Conservation (phyloP, 1,139 yeast species). For the Sporopachydermia cereana region DNA sequence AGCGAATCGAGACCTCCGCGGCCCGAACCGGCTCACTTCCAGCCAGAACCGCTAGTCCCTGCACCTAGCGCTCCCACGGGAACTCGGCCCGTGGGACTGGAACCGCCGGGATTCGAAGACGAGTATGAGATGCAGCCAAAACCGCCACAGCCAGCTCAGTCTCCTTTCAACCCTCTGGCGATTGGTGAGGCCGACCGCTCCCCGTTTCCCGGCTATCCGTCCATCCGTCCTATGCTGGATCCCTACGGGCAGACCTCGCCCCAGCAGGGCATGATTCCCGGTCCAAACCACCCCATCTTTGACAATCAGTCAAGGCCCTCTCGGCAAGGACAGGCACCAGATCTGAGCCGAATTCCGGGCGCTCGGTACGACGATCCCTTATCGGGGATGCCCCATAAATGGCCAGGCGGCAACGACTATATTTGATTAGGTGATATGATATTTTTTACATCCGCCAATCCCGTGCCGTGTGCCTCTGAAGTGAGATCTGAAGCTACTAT, state of each 20-base stretch:
- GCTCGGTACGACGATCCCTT: constrained; percentile 28
- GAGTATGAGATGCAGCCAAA: constrained; percentile 32
- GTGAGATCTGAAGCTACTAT: too few relatives aligned
- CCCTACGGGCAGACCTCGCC: constrained; percentile 12
- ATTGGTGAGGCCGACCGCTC: constrained; percentile 30
- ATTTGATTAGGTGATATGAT: too few relatives aligned
- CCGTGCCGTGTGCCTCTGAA: too few relatives aligned
- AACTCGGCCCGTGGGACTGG: constrained; percentile 17
- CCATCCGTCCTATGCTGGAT: constrained; percentile 18
- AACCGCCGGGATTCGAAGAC: constrained; percentile 48
- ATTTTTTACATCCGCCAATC: too few relatives aligned
- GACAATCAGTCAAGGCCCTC: constrained; percentile 14
- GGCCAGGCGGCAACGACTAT: constrained; percentile 8
- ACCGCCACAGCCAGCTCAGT: constrained; percentile 11
- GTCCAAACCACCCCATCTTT: constrained; percentile 21
- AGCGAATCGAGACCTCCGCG: neutral
- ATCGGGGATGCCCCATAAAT: constrained; percentile 15
- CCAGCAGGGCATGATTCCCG: constrained; percentile 29
- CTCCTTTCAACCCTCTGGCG: constrained; percentile 11
- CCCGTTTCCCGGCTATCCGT: constrained; percentile 28
- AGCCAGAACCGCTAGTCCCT: neutral
- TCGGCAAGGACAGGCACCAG: constrained; percentile 20
- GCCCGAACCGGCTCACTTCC: neutral
- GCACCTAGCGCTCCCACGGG: neutral
- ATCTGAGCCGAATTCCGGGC: constrained; percentile 23